Conservation (phyloP, 108 stramenopile genomes). For the Nitzschia sp. region DNA sequence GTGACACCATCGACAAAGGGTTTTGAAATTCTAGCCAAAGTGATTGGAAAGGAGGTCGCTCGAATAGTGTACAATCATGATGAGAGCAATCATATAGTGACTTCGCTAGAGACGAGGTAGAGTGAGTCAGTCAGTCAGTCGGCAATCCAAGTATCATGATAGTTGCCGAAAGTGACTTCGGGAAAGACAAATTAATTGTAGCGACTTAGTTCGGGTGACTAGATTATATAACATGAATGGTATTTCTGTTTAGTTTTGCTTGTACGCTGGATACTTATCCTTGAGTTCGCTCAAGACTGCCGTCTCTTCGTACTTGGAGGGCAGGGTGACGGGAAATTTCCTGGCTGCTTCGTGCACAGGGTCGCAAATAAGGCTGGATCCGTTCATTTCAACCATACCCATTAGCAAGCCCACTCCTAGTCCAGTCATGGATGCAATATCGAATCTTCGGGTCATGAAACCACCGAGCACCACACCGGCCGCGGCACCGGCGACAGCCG, state of each 20-base stretch:
- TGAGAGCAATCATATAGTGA: conserved; percentile 26
- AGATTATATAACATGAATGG: background rate
- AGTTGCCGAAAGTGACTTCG: too few relatives aligned
- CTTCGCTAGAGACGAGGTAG: conserved; percentile 11
- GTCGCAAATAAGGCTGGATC: conserved; percentile 28
- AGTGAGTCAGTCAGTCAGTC: too few relatives aligned
- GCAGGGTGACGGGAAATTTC: conserved; percentile 24
- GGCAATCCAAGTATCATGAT: background rate
- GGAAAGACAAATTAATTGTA: too few relatives aligned
- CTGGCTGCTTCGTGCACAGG: conserved; percentile 23
- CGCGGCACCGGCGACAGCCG: conserved; percentile 34
- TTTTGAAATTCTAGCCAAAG: conserved; percentile 20
- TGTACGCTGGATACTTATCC: conserved; percentile 54
- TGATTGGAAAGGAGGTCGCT: conserved; percentile 22
- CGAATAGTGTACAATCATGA: conserved; percentile 27
- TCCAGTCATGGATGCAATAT: conserved; percentile 35
- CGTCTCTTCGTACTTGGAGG: conserved; percentile 34
- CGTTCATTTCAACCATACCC: conserved; percentile 44
- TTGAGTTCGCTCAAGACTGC: conserved; percentile 43
- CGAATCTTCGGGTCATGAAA: conserved; percentile 44
- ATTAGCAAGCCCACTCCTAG: conserved; percentile 42
- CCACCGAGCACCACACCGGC: conserved; percentile 40
- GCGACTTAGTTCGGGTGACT: background rate
- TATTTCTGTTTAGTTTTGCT: conserved; percentile 35
- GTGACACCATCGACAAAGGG: conserved; percentile 31